Evolutionary conservation across 768 basidiomycete species (phyloP).

Genomic region (Glaciozyma martinii): DNA sequence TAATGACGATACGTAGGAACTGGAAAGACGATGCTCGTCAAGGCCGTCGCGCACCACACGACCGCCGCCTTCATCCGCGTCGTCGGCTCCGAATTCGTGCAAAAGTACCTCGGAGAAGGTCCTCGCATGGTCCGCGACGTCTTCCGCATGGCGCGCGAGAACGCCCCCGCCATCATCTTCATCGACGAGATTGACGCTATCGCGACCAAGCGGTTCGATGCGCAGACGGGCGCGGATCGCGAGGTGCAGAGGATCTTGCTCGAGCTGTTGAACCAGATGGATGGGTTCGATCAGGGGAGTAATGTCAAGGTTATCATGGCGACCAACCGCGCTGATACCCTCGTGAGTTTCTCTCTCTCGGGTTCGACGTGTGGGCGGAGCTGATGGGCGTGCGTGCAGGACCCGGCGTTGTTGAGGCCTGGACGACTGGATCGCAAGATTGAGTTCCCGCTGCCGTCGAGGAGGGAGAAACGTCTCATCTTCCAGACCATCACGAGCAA

Average conservation of each 20-base stretch:
- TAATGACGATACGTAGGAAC: conserved; percentile 54
- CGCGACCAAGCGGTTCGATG: conserved; percentile 98
- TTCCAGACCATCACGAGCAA: conserved; percentile 96
- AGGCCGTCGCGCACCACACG: conserved; percentile 97
- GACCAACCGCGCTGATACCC: conserved; percentile 94
- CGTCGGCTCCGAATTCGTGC: conserved; percentile 96
- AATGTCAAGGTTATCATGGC: conserved; percentile 99
- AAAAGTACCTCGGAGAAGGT: conserved; percentile 98
- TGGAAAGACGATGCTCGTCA: conserved; percentile 97
- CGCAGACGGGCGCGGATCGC: conserved; percentile 95
- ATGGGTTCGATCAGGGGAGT: conserved; percentile 96
- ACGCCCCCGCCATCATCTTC: conserved; percentile 95
- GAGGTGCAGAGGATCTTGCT: conserved; percentile 98
- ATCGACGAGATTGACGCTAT: conserved; percentile 87
- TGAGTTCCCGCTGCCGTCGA: conserved; percentile 88
- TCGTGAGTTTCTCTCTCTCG: conserved; percentile 37
- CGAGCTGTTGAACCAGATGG: conserved; percentile 97
- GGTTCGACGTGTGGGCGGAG: neutral
- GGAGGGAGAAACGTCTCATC: conserved; percentile 89
- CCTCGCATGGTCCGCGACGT: conserved; percentile 99
- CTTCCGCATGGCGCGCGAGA: conserved; percentile 93
- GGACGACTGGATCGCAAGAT: conserved; percentile 98
- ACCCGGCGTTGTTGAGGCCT: conserved; percentile 92
- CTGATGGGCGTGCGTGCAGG: conserved; percentile 36
- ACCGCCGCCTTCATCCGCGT: conserved; percentile 97